Conservation (phyloP, 306 rosid genomes). For the Sechiopsis laciniata region DNA sequence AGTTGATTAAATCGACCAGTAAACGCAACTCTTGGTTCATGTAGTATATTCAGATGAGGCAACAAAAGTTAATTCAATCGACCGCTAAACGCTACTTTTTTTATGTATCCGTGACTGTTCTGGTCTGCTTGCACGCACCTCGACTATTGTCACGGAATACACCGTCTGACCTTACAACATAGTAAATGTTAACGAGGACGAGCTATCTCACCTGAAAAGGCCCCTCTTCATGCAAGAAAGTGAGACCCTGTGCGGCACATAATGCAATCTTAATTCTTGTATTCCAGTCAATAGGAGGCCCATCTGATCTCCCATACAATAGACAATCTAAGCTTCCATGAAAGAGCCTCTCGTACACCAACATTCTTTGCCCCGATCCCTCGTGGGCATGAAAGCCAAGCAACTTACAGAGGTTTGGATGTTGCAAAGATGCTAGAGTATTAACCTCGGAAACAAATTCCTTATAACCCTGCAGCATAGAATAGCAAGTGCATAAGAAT, state of each 20-base stretch:
- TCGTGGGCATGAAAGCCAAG: constrained; percentile 93
- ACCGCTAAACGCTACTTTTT: too few species aligned
- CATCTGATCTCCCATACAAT: constrained; percentile 82
- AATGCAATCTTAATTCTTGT: constrained; percentile 88
- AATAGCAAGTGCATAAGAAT: not conserved
- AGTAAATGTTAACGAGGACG: not conserved
- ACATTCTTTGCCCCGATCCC: constrained; percentile 64
- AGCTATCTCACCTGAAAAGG: constrained; percentile 76
- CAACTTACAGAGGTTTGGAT: constrained; percentile 92
- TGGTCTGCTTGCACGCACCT: too few species aligned
- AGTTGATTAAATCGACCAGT: too few species aligned
- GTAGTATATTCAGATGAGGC: too few species aligned
- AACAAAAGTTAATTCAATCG: too few species aligned
- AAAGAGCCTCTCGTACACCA: constrained; percentile 84
- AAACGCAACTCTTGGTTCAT: not conserved
- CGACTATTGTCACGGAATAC: too few species aligned
- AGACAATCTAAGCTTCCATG: constrained; percentile 91
- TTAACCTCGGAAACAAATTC: constrained; percentile 75
- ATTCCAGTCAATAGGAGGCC: constrained; percentile 93
- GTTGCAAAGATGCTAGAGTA: constrained; percentile 77
- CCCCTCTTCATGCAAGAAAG: constrained; percentile 98
- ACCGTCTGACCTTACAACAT: too few species aligned
- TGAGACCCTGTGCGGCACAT: constrained; percentile 92
- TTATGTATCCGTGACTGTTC: too few species aligned
- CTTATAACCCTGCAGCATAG: constrained; percentile 57